Conservation (phyloP, 495 filamentous ascomycete genomes). For the Penicillium paxilli region DNA sequence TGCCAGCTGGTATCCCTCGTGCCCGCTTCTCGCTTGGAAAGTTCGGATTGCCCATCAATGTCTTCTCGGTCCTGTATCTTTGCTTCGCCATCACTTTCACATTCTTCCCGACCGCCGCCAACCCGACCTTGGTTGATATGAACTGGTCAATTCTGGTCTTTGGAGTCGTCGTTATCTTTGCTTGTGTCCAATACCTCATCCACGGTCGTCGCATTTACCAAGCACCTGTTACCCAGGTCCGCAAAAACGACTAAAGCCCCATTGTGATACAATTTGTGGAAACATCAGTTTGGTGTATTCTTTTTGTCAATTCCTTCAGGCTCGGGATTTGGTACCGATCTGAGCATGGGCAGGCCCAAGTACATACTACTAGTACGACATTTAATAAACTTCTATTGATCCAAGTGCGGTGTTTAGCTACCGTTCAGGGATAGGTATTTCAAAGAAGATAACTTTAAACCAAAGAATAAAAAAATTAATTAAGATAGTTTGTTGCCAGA, state of each 20-base stretch:
- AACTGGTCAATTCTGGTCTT: constrained; percentile 46
- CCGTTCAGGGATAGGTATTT: neutral
- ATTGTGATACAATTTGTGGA: neutral
- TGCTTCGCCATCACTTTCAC: constrained; percentile 44
- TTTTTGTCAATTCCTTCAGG: neutral
- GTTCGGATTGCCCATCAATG: constrained; percentile 23
- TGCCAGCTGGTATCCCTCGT: constrained; percentile 24
- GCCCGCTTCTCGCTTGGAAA: constrained; percentile 26
- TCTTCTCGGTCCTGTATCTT: constrained; percentile 26
- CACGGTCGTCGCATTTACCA: constrained; percentile 42
- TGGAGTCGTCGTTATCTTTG: constrained; percentile 43
- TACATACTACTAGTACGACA: neutral
- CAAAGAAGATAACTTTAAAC: neutral
- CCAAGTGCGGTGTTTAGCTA: neutral
- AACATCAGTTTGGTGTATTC: neutral
- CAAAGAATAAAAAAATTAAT: neutral
- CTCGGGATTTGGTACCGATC: neutral
- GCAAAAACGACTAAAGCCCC: constrained; percentile 15
- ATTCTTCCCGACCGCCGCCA: constrained; percentile 43
- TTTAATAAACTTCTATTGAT: constrained; percentile 7
- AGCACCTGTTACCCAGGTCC: constrained; percentile 37
- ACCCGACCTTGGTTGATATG: constrained; percentile 36
- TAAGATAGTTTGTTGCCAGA: constrained; percentile 23
- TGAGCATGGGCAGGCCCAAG: constrained; percentile 4
- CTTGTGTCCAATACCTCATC: constrained; percentile 40